A percentile compares a stretch with the other conserved stretches of the same genome.
These are phyloP conservation scores for Strigomonas culicis DNA, from an alignment of 208 protist species.

Conservation along the genomic window DNA sequence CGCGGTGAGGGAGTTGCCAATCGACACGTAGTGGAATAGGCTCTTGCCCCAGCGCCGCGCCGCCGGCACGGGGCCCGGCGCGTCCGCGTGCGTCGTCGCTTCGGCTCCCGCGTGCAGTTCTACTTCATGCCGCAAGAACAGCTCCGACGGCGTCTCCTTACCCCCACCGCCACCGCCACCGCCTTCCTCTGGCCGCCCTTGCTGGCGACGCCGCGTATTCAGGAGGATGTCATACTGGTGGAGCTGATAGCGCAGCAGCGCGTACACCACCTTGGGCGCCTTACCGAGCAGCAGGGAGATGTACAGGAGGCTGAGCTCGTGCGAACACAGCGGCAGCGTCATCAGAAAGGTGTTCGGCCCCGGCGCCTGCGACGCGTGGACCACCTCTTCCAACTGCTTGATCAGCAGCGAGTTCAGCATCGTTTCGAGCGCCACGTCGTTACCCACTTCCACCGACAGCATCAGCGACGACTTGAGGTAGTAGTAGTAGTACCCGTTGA, in stretches of 20 bases:
- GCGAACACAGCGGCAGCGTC: background rate
- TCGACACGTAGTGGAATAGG: background rate
- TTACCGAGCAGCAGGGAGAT: background rate
- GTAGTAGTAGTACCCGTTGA: background rate
- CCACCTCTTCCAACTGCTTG: background rate
- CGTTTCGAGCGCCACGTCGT: background rate
- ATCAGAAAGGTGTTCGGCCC: background rate
- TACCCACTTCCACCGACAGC: background rate
- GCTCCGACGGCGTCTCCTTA: background rate
- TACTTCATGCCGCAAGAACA: background rate
- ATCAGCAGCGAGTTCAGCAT: background rate
- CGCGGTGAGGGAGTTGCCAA: background rate
- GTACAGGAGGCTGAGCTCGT: background rate
- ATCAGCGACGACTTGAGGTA: background rate
- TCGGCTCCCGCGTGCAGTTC: too few relatives aligned
- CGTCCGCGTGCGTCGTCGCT: too few relatives aligned
- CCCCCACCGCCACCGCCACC: background rate
- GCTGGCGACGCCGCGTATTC: background rate
- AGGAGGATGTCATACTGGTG: background rate
- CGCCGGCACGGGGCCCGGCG: too few relatives aligned
- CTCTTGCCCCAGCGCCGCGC: too few relatives aligned
- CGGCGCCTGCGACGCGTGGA: background rate
- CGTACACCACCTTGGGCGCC: background rate
- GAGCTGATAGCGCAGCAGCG: background rate
- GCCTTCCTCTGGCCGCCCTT: background rate